phyloP scores from a whole-genome alignment of 768 basidiomycete species.

The Rhodotorula toruloides region DNA sequence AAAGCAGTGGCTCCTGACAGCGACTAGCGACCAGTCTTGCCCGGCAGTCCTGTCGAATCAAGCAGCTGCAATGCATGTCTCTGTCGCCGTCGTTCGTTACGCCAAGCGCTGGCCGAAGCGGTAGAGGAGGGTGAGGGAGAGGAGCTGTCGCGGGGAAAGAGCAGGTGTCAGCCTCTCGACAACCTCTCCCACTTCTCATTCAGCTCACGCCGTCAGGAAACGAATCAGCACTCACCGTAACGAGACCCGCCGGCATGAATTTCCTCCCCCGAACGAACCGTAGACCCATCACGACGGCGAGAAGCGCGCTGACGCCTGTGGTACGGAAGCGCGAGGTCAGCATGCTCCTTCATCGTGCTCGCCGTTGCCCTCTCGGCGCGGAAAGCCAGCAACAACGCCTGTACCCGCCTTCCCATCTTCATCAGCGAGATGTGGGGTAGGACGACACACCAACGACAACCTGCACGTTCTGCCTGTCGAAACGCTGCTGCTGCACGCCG shows the following conservation, averaged over 20 bases:
- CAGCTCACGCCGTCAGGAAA: background rate
- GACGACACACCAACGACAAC: constrained; percentile 29
- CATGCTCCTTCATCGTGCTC: background rate
- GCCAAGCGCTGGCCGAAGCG: constrained; percentile 34
- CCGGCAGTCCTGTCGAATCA: no score
- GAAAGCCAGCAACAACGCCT: no score
- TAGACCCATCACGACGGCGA: constrained; percentile 37
- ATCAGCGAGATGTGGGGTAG: background rate
- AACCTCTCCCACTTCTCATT: background rate
- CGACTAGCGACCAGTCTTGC: no score
- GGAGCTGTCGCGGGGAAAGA: constrained; percentile 12
- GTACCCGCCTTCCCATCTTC: no score
- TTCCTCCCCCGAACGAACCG: constrained; percentile 26
- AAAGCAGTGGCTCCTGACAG: background rate
- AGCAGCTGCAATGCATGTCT: no score
- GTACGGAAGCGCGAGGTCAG: background rate
- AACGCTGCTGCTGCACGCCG: constrained; percentile 30
- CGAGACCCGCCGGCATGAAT: constrained; percentile 41
- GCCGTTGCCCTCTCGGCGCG: no score
- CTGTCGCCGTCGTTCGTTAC: background rate
- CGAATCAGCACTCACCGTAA: background rate
- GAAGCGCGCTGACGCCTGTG: constrained; percentile 19
- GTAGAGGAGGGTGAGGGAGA: constrained; percentile 30
- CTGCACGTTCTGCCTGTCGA: constrained; percentile 15
- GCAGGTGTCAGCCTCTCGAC: background rate